Conservation (phyloP, 2,329 filamentous ascomycete species). For the Aspergillus unguis region DNA sequence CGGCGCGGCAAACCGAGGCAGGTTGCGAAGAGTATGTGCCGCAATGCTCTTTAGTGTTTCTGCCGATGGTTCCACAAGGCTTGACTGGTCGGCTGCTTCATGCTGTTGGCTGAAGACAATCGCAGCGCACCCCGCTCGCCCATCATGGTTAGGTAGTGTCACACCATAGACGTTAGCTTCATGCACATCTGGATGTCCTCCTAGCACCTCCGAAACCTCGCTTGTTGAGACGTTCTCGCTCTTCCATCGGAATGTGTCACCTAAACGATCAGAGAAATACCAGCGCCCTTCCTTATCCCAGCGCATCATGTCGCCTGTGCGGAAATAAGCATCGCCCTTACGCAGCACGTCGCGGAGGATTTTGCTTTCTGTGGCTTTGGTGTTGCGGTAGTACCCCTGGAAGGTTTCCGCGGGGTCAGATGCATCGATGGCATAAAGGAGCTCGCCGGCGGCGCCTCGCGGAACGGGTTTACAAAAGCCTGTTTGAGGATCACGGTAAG, state of each 20-base stretch:
- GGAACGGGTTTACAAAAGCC: constrained; percentile 63
- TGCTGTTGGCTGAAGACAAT: constrained; percentile 55
- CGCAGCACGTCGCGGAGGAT: constrained; percentile 69
- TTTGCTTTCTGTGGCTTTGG: constrained; percentile 67
- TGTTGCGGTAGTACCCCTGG: constrained; percentile 78
- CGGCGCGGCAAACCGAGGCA: constrained; percentile 74
- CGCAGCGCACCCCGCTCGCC: constrained; percentile 76
- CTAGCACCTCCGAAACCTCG: constrained; percentile 75
- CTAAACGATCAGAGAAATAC: constrained; percentile 70
- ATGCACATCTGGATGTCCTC: constrained; percentile 61
- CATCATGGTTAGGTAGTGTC: constrained; percentile 73
- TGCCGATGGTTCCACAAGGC: constrained; percentile 30
- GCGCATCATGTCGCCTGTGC: constrained; percentile 77
- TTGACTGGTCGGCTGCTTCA: constrained; percentile 18
- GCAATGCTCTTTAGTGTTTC: constrained; percentile 59
- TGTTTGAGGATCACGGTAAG: constrained; percentile 64
- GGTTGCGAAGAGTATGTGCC: constrained; percentile 51
- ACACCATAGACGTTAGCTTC: constrained; percentile 90
- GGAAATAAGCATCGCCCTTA: constrained; percentile 77
- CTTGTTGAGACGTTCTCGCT: constrained; percentile 78
- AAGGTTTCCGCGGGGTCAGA: constrained; percentile 63
- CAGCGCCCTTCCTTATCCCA: constrained; percentile 67
- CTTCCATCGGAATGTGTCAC: constrained; percentile 59
- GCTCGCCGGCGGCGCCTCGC: constrained; percentile 67
- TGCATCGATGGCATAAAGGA: constrained; percentile 68